Evolutionary conservation across 75 land plant genomes (phyloP).

Genomic region (Larix kaempferi): DNA sequence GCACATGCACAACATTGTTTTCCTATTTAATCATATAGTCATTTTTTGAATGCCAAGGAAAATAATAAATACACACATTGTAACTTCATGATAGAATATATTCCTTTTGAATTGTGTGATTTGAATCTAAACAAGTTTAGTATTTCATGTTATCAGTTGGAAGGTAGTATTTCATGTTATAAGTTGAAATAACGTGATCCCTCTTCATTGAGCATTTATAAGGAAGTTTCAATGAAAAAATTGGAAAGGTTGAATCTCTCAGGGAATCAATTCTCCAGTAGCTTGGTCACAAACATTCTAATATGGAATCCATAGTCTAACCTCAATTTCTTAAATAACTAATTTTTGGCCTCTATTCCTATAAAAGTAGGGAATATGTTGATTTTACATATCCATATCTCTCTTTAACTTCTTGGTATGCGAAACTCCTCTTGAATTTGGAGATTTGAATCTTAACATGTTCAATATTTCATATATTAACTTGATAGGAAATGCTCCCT

Average conservation of each 20-base stretch:
- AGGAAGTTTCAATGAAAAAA: conserved; percentile 2
- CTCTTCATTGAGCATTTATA: no score
- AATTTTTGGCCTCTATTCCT: conserved; percentile 44
- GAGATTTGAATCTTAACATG: conserved; percentile 33
- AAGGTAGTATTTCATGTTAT: no score
- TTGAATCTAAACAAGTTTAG: no score
- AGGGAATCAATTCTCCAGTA: conserved; percentile 31
- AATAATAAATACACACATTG: no score
- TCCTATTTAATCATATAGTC: no score
- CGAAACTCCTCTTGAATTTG: conserved; percentile 32
- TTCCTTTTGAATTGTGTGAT: no score
- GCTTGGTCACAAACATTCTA: conserved; percentile 24
- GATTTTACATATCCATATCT: conserved; percentile 36
- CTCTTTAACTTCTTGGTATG: conserved; percentile 34
- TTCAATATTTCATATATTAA: conserved; percentile 43
- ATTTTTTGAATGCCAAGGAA: no score
- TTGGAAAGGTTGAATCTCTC: conserved; percentile 31
- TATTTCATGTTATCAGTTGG: no score
- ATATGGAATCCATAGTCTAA: conserved; percentile 27
- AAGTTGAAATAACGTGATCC: no score
- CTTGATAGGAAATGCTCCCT: conserved; percentile 38
- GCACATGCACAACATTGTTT: no score
- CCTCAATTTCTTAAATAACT: conserved; percentile 43
- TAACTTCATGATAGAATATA: no score
- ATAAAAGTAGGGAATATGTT: conserved; percentile 25